Percentiles rank a stretch among this genome's conserved stretches.
Evolutionary conservation across 768 basidiomycete genomes (phyloP).

Genomic region (Boletellus emodensis): DNA sequence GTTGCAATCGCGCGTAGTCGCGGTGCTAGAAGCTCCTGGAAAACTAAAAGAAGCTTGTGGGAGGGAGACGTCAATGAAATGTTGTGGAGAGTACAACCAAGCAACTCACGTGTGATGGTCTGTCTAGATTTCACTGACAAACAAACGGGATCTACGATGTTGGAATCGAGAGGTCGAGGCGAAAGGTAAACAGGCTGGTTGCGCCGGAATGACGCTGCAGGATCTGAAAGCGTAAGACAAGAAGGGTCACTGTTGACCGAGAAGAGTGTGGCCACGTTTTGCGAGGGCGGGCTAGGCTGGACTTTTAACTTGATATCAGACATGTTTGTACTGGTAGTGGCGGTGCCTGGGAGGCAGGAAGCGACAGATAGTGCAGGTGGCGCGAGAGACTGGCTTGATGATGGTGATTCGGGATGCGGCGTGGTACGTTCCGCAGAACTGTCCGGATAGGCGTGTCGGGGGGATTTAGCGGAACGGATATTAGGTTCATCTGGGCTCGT

Average conservation of each 20-base stretch:
- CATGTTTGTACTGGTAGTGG: conserved; percentile 15
- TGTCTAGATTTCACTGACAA: conserved; percentile 8
- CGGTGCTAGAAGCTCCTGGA: conserved; percentile 10
- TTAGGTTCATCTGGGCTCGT: conserved; percentile 13
- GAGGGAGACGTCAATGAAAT: conserved; percentile 2
- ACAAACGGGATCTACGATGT: conserved; percentile 10
- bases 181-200: conserved; percentile 8
- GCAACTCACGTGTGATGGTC: conserved; percentile 26
- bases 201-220: conserved; percentile 2
- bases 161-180: conserved; percentile 11
- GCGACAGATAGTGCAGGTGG: conserved; percentile 15
- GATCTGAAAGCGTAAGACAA: conserved; percentile 20
- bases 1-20: conserved; percentile 11
- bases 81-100: neutral
- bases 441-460: neutral
- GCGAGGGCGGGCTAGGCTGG: conserved; percentile 20
- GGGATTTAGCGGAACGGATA: conserved; percentile 8
- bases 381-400: conserved; percentile 15
- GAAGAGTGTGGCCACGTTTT: conserved; percentile 9
- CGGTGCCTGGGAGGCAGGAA: conserved; percentile 6
- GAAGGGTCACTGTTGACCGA: conserved; percentile 12
- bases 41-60: conserved; percentile 27
- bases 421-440: conserved; percentile 5
- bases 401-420: conserved; percentile 6
- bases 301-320: conserved; percentile 15